Conservation (phyloP, 768 basidiomycete genomes). For the Sutorius australiensis region DNA sequence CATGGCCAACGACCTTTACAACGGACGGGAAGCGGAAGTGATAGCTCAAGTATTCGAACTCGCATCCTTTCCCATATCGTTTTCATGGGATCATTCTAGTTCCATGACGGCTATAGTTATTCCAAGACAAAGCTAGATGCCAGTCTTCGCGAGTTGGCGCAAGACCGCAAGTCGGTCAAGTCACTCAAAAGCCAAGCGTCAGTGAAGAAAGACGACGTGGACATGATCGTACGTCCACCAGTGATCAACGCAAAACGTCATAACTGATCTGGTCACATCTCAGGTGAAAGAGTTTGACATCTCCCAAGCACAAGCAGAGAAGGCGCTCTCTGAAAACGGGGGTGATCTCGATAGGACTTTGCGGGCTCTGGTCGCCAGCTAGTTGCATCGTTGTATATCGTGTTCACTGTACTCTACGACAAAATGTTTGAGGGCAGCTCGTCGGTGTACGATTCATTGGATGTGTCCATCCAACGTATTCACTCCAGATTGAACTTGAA, state of each 20-base stretch:
- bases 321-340: constrained; percentile 26
- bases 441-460: too few species aligned
- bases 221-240: constrained; percentile 23
- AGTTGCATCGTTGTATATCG: constrained; percentile 3
- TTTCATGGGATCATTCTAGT: constrained; percentile 40
- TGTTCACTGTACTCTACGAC: neutral
- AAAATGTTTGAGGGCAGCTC: neutral
- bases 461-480: neutral
- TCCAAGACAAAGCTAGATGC: constrained; percentile 33
- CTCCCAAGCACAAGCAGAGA: constrained; percentile 28
- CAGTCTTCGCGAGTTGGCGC: constrained; percentile 48
- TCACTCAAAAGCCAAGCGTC: constrained; percentile 28
- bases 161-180: constrained; percentile 52
- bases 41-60: constrained; percentile 23
- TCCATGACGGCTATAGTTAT: constrained; percentile 52
- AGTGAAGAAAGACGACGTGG: constrained; percentile 29
- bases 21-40: constrained; percentile 30
- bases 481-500: neutral
- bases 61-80: neutral
- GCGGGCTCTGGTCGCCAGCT: constrained; percentile 26
- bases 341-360: constrained; percentile 29
- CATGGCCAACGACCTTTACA: constrained; percentile 25
- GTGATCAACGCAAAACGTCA: neutral
- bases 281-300: constrained; percentile 32
- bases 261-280: constrained; percentile 1